Base-by-base conservation (phyloP, 1,284 basidiomycete species). In the Xerocomus amazonicus region DNA sequence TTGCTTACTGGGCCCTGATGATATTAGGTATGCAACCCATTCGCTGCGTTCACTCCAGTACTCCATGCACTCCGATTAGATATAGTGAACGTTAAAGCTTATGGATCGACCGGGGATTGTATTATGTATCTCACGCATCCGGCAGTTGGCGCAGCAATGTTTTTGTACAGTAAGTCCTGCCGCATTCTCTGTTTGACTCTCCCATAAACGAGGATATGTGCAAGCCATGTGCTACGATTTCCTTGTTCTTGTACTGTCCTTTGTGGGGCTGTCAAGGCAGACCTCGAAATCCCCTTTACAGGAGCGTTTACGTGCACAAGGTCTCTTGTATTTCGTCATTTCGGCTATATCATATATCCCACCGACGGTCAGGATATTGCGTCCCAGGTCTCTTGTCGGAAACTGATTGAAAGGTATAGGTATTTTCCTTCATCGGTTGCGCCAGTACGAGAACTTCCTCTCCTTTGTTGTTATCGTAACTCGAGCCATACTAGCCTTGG, bases 151-250 rank as follows among this genome's bases (percentile, higher is more conserved):
- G 48, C 45, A 29, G 48, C 14, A 1, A 16, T 49, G 4, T 57
- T 54, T 31, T 12, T 57, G 28, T 63, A 56, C 47, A 51, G 56
- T 61, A 10, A 41, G 59, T 47, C 3, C 27, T n/a, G 12, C 40
- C 2, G 8, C 9, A 9, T 10, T n/a, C 9, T 40, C 41, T 17
- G 49, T 39, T 14, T 6, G 2, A 28, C 26, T 40, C 27, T 12
- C 6, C 13, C 27, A 4, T 23, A 23, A 8, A 40, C 26, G 39
- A 27, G 27, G 9, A 34, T 47, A 4, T 31, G 5, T 26, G 28
- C 2, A 29, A 63, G 61, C 52, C 19, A 57, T 50, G 33, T 41
- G 33, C 6, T 57, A 54, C n/a, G 62, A 67, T 45, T 31, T 61
- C 23, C 8, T 56, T 2, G 51, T 65, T 3, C 39, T 63, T 17